Evolutionary conservation across 208 protist species (phyloP).

Genomic region (Angomonas deanei): DNA sequence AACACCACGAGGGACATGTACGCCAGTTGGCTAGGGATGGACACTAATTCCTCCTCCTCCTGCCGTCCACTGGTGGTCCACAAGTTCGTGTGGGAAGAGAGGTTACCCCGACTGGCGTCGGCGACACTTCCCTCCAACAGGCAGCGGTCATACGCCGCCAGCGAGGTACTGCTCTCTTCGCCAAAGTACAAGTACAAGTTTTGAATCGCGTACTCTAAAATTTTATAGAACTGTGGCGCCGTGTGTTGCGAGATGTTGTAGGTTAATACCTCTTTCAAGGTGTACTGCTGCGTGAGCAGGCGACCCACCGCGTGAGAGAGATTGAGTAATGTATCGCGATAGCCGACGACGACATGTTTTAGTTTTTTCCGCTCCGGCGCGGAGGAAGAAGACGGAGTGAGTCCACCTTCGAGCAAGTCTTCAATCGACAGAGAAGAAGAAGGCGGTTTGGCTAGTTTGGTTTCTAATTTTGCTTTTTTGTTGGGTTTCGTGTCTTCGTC

Average conservation of each 20-base stretch:
- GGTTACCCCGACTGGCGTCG: too few species aligned
- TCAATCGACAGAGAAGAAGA: not conserved
- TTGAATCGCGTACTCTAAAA: not conserved
- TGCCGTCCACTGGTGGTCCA: too few species aligned
- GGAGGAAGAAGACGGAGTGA: not conserved
- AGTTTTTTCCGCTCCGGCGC: not conserved
- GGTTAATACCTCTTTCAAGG: not conserved
- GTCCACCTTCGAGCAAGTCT: not conserved
- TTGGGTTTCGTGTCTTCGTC: not conserved
- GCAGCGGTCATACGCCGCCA: too few species aligned
- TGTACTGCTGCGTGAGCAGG: slow-evolving; percentile 78
- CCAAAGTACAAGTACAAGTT: not conserved
- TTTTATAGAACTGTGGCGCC: not conserved
- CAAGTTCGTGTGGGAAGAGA: too few species aligned
- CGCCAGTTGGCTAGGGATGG: too few species aligned
- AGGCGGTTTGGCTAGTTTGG: not conserved
- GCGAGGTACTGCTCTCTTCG: too few species aligned
- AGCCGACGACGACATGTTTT: slow-evolving; percentile 16
- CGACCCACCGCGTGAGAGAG: slow-evolving; percentile 73
- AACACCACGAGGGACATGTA: too few species aligned
- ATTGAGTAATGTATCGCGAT: slow-evolving; percentile 69
- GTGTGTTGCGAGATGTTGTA: not conserved
- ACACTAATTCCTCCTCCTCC: too few species aligned
- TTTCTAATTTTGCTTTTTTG: not conserved
- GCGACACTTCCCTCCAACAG: too few species aligned